Evolutionary conservation across 129 eudicot genomes (phyloP).

Genomic region (Artemisia annua): DNA sequence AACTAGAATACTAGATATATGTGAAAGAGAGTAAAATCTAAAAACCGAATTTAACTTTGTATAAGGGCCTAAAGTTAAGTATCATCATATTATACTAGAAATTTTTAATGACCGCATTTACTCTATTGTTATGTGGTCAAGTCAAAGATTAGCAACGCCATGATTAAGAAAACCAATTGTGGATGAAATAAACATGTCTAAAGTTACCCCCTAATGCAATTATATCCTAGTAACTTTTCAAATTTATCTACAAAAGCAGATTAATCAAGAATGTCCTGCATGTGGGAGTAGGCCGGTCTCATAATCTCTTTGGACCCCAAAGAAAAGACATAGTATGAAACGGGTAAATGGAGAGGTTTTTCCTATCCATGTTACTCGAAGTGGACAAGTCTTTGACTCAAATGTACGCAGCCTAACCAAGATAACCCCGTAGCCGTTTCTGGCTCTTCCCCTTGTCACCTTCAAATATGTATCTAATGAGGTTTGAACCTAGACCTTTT

Average conservation of each 20-base stretch:
- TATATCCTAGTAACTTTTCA: constrained; percentile 26
- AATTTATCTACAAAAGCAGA: neutral
- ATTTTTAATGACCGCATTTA: neutral
- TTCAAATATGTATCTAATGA: too few species aligned
- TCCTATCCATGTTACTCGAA: too few species aligned
- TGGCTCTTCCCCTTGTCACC: too few species aligned
- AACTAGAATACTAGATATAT: neutral
- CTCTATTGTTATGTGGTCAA: neutral
- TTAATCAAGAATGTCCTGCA: constrained; percentile 7
- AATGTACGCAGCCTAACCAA: too few species aligned
- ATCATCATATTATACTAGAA: too few species aligned
- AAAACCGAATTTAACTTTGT: too few species aligned
- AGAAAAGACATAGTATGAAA: neutral
- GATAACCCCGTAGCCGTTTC: too few species aligned
- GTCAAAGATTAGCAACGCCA: constrained; percentile 31
- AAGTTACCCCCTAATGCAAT: constrained; percentile 25
- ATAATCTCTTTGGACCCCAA: neutral
- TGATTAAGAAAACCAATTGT: constrained; percentile 33
- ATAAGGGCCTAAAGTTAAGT: too few species aligned
- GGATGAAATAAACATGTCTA: constrained; percentile 22
- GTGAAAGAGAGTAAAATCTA: too few species aligned
- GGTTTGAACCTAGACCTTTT: too few species aligned
- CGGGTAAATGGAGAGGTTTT: neutral
- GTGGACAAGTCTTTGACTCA: too few species aligned
- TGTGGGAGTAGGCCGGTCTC: constrained; percentile 7